These are phyloP conservation scores for Lentinula detonsa DNA, from an alignment of 768 basidiomycete genomes.

Conservation along the genomic window DNA sequence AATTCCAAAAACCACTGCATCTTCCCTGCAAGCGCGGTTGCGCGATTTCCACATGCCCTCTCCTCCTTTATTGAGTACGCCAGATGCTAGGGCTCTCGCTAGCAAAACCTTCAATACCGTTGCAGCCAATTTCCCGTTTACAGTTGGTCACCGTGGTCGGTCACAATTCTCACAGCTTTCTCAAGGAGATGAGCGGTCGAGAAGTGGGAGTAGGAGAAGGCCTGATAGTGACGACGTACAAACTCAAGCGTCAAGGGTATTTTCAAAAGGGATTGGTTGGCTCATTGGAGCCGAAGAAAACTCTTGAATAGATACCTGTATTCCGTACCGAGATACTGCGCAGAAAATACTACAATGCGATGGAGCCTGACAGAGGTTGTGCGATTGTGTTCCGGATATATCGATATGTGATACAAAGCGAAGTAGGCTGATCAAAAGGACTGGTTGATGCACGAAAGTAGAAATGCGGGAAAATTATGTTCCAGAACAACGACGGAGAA, in stretches of 20 bases:
- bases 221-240: constrained; percentile 58
- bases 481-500: background rate
- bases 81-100: constrained; percentile 77
- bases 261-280: constrained; percentile 95
- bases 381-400: background rate
- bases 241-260: constrained; percentile 66
- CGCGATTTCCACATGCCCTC: constrained; percentile 65
- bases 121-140: constrained; percentile 70
- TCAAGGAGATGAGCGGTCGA: constrained; percentile 36
- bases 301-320: constrained; percentile 12
- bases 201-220: constrained; percentile 33
- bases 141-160: constrained; percentile 36
- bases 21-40: constrained; percentile 56
- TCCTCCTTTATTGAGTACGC: constrained; percentile 62
- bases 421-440: background rate
- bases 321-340: background rate
- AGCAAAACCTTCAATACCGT: constrained; percentile 74
- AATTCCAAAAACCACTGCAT: constrained; percentile 27
- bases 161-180: constrained; percentile 27
- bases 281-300: constrained; percentile 81
- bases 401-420: background rate
- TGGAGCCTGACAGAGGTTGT: background rate
- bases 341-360: background rate
- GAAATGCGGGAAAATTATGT: background rate
- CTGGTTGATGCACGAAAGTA: background rate